These are phyloP conservation scores for Neurospora sublineolata DNA, from an alignment of 495 filamentous ascomycete genomes.

Conservation along the genomic window DNA sequence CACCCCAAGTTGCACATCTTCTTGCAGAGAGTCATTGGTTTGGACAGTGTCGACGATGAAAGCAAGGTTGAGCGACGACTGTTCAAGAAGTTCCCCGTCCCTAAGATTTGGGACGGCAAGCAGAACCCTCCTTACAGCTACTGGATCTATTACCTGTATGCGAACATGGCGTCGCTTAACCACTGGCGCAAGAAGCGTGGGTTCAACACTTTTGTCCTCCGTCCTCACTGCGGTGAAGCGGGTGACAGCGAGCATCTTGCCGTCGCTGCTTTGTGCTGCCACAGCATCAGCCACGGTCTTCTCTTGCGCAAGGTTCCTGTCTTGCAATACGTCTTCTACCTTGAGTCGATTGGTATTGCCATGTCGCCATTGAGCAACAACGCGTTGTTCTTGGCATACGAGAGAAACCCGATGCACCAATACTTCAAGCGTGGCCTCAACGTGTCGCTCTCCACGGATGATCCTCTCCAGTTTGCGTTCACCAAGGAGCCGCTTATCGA, in stretches of 20 bases:
- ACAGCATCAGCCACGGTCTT: slow-evolving; percentile 95
- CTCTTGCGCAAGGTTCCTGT: slow-evolving; percentile 87
- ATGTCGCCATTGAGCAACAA: slow-evolving; percentile 99
- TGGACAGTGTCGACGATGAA: slow-evolving; percentile 97
- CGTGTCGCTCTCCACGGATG: slow-evolving; percentile 91
- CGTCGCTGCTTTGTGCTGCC: slow-evolving; percentile 83
- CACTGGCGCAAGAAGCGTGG: slow-evolving; percentile 79
- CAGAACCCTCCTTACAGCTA: slow-evolving; percentile 98
- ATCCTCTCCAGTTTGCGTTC: slow-evolving; percentile 95
- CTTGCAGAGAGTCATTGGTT: slow-evolving; percentile 86
- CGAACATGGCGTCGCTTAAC: slow-evolving; percentile 90
- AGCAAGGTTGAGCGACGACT: slow-evolving; percentile 88
- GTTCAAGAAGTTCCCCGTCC: slow-evolving; percentile 86
- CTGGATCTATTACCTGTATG: slow-evolving; percentile 95
- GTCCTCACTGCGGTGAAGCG: slow-evolving; percentile 93
- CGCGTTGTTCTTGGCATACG: slow-evolving; percentile 90
- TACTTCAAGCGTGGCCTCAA: slow-evolving; percentile 94
- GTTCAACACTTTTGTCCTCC: slow-evolving; percentile 89
- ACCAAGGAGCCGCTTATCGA: slow-evolving; percentile 97
- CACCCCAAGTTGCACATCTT: slow-evolving; percentile 94
- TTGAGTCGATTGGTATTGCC: slow-evolving; percentile 94
- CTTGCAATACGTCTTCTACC: slow-evolving; percentile 93
- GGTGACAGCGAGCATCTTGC: slow-evolving; percentile 94
- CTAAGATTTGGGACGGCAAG: slow-evolving; percentile 74
- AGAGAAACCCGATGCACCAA: slow-evolving; percentile 87